phyloP scores from a whole-genome alignment of 495 filamentous ascomycete genomes.

The Penicillium samsonianum region DNA sequence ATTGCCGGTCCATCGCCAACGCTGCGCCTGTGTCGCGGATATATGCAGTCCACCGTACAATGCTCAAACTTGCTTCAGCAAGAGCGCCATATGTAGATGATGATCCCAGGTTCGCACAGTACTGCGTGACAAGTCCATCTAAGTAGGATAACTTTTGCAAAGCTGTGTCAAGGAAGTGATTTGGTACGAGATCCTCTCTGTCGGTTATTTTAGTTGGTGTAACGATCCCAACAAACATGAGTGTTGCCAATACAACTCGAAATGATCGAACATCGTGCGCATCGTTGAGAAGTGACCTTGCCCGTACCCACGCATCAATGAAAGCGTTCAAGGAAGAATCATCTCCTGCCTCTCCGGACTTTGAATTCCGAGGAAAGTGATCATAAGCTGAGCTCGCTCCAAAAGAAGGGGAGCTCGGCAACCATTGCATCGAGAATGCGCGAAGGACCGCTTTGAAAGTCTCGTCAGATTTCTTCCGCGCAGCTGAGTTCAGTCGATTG shows the following conservation, averaged over 20 bases:
- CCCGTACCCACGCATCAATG: slow-evolving; percentile 22
- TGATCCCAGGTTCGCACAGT: slow-evolving; percentile 23
- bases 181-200: background rate
- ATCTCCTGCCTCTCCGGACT: background rate
- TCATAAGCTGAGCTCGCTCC: background rate
- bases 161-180: slow-evolving; percentile 14
- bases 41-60: slow-evolving; percentile 27
- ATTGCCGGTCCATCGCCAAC: slow-evolving; percentile 16
- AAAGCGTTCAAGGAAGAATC: slow-evolving; percentile 10
- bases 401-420: slow-evolving; percentile 11
- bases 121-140: slow-evolving; percentile 19
- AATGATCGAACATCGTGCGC: slow-evolving; percentile 19
- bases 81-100: slow-evolving; percentile 21
- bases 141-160: slow-evolving; percentile 18
- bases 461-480: slow-evolving; percentile 19
- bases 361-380: background rate
- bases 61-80: slow-evolving; percentile 24
- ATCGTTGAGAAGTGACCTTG: slow-evolving; percentile 10
- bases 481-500: slow-evolving; percentile 17
- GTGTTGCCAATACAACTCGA: slow-evolving; percentile 18
- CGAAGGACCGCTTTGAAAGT: slow-evolving; percentile 22
- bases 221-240: slow-evolving; percentile 28
- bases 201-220: slow-evolving; percentile 8
- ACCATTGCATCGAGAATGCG: slow-evolving; percentile 31
- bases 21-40: slow-evolving; percentile 31